phyloP scores from a whole-genome alignment of 129 eudicot species.

The Tanacetum coccineum region DNA sequence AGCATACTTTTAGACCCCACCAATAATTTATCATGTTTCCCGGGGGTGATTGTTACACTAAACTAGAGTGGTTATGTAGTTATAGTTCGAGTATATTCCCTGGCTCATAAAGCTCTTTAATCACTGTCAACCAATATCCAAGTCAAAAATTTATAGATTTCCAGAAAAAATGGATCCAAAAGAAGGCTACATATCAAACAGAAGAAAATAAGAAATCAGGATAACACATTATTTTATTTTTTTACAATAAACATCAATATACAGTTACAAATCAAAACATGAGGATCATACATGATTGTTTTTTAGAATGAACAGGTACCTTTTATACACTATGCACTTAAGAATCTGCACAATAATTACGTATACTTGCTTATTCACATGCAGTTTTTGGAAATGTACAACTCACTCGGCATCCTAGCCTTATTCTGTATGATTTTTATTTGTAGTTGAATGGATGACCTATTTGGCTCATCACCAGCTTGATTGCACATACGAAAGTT shows the following conservation, averaged over 20 bases:
- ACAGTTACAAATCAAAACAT: neutral
- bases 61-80: no score
- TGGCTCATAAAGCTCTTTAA: no score
- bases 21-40: no score
- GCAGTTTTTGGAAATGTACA: slow-evolving; percentile 8
- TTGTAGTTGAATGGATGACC: slow-evolving; percentile 10
- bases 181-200: neutral
- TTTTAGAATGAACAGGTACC: slow-evolving; percentile 6
- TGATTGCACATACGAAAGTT: slow-evolving; percentile 3
- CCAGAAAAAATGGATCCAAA: no score
- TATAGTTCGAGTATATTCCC: no score
- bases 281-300: slow-evolving; percentile 7
- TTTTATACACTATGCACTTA: slow-evolving; percentile 26
- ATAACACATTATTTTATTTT: neutral
- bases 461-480: slow-evolving; percentile 10
- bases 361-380: slow-evolving; percentile 19
- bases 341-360: slow-evolving; percentile 17
- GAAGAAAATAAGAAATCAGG: neutral
- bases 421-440: slow-evolving; percentile 22
- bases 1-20: no score
- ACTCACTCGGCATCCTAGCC: slow-evolving; percentile 6
- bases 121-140: no score
- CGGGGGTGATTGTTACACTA: no score
- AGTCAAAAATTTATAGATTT: no score
- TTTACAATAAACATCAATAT: slow-evolving; percentile 1